Percentiles rank a stretch among this genome's conserved stretches.
Conservation (phyloP, 2,329 filamentous ascomycete species). For the Fusarium sp. region DNA sequence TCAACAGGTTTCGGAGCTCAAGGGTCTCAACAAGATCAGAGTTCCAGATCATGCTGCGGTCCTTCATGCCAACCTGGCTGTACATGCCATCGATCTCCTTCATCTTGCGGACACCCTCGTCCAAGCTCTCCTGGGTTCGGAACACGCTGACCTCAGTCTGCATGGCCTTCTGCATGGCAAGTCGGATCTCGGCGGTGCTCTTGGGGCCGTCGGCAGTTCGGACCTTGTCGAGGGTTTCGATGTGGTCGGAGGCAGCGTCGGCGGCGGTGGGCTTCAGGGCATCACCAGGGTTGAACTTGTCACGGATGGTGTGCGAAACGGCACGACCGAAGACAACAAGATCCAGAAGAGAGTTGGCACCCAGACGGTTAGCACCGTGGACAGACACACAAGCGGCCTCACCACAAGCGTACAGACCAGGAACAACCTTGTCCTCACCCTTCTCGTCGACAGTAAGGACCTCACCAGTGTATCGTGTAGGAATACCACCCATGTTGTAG, state of each 20-base stretch:
- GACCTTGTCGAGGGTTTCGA: slow-evolving; percentile 85
- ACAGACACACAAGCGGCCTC: slow-evolving; percentile 98
- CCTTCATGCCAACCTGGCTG: slow-evolving; percentile 90
- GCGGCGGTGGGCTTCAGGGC: slow-evolving; percentile 83
- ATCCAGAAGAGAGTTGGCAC: slow-evolving; percentile 98
- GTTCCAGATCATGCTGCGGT: slow-evolving; percentile 99
- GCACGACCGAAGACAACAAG: slow-evolving; percentile 97
- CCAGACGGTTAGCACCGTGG: slow-evolving; percentile 96
- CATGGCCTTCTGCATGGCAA: slow-evolving; percentile 98
- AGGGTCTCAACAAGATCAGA: slow-evolving; percentile 96
- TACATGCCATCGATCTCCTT: slow-evolving; percentile 84
- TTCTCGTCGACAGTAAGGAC: slow-evolving; percentile 88
- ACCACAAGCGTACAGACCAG: slow-evolving; percentile 94
- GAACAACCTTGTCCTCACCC: slow-evolving; percentile 92
- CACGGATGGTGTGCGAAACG: slow-evolving; percentile 95
- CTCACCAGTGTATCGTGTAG: slow-evolving; percentile 96
- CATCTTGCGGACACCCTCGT: slow-evolving; percentile 92
- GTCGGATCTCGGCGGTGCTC: slow-evolving; percentile 87
- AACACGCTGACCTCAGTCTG: slow-evolving; percentile 97
- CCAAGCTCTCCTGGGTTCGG: slow-evolving; percentile 91
- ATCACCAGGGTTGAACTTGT: slow-evolving; percentile 88
- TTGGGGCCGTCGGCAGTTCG: slow-evolving; percentile 87
- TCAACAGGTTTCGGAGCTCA: slow-evolving; percentile 93
- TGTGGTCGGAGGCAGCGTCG: slow-evolving; percentile 89
- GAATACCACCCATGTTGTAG: slow-evolving; percentile 99